Base-by-base conservation (phyloP, 169 alveolate species). In the Hammondia hammondi region DNA sequence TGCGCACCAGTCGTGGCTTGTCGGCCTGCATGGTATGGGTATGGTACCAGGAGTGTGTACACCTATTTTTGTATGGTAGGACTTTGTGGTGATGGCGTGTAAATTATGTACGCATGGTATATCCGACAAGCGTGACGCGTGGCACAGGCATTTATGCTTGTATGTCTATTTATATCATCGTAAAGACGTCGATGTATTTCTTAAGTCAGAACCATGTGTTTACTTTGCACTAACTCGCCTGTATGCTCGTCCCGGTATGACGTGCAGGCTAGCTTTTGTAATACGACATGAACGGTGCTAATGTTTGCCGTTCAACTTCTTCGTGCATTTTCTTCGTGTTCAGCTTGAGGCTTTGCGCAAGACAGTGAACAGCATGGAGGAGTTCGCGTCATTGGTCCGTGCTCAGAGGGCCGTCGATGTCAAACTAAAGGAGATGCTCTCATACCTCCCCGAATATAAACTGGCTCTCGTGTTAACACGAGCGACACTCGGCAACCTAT, bases 391-490 rank as follows among this genome's bases (percentile, higher is more conserved):
- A 21, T 88, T 93, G 21, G 93, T 93, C 37, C 85, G 43, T 56
- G 57, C 43, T 3, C 93, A 85, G 72, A 93, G 48, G 91, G 37
- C 85, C 46, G 95, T 85, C 82, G 95, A 93, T 29, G 82, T 81
- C 37, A 85, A 88, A n/a, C 48, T 93, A 52, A 81, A 81, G 5
- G 95, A 87, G 21, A 85, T 93, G 93, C 93, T 93, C 39, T 37
- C 39, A 52, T 93, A 85, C 35, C 82, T 93, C 85, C 95, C 95
- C 3, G 95, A 93, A 61, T 52, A 85, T n/a, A 71, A 81, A 52
- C 87, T 91, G 93, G 82, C 93, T 71, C 35, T 93, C 73, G 93
- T 81, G 70, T 87, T 70, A 37, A 87, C 88, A 72, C 81, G 70
- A 84, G 82, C 91, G 9, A 88, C 93, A 3, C 70, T 93, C 21